Evolutionary conservation across 768 basidiomycete species (phyloP).

Genomic region (Leccinum pellstonianum): DNA sequence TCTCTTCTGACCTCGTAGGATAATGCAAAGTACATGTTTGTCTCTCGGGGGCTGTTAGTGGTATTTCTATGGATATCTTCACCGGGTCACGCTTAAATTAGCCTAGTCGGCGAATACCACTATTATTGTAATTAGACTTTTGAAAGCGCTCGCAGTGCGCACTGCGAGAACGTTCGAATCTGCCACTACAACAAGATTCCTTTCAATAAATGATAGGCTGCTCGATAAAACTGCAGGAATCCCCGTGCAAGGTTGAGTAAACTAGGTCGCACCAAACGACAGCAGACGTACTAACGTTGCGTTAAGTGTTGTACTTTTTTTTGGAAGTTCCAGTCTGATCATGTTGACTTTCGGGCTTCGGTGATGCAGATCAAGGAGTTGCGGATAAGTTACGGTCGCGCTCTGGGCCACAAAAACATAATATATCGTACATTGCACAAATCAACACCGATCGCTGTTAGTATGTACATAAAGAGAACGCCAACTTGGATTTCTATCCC

Average conservation of each 20-base stretch:
- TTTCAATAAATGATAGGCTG: background rate
- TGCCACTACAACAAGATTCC: too few relatives aligned
- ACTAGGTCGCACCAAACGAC: too few relatives aligned
- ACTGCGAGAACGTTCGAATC: background rate
- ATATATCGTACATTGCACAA: background rate
- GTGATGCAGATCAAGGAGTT: background rate
- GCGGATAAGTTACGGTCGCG: background rate
- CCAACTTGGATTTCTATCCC: background rate
- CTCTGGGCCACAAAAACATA: background rate
- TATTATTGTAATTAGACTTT: background rate
- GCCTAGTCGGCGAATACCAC: background rate
- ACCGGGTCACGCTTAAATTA: background rate
- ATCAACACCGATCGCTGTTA: background rate
- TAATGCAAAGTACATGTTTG: background rate
- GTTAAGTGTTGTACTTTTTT: too few relatives aligned
- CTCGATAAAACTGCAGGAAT: too few relatives aligned
- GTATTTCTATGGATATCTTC: background rate
- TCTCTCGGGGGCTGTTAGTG: background rate
- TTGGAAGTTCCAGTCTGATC: too few relatives aligned
- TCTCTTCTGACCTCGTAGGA: background rate
- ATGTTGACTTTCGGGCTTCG: too few relatives aligned
- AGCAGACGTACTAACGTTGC: too few relatives aligned
- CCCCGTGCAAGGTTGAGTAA: too few relatives aligned
- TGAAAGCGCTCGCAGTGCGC: background rate
- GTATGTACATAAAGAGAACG: background rate